Evolutionary conservation across 2,329 filamentous ascomycete genomes (phyloP).

Genomic region (Monilinia vaccinii-corymbosi): DNA sequence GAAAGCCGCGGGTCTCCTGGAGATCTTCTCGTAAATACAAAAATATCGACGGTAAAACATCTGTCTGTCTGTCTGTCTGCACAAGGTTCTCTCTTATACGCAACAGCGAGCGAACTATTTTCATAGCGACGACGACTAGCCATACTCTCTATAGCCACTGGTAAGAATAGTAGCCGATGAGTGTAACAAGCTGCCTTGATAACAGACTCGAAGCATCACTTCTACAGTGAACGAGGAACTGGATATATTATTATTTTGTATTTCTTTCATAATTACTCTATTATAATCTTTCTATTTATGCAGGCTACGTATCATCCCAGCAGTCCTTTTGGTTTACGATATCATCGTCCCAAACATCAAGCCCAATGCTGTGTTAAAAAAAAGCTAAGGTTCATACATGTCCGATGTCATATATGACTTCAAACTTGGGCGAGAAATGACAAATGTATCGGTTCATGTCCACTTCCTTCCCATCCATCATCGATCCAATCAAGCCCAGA

Average conservation of each 20-base stretch:
- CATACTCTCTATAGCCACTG: no score
- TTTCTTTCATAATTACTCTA: conserved; percentile 8
- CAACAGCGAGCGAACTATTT: no score
- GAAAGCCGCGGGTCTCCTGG: no score
- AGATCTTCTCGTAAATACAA: no score
- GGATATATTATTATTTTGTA: neutral
- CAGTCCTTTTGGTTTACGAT: neutral
- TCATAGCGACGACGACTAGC: no score
- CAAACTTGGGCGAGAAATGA: neutral
- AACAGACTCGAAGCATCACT: no score
- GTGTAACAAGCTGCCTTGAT: no score
- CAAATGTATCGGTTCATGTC: neutral
- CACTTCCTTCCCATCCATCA: neutral
- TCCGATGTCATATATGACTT: neutral
- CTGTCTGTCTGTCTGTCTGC: no score
- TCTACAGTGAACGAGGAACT: no score
- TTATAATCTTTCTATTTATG: conserved; percentile 6
- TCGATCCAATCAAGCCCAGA: neutral
- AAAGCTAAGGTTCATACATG: neutral
- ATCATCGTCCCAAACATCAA: neutral
- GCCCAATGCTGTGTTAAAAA: neutral
- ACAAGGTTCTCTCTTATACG: no score
- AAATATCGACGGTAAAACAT: no score
- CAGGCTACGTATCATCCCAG: neutral
- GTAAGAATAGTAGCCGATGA: no score